A percentile compares a stretch with the other conserved stretches of the same genome.
Conservation (phyloP, 306 rosid species). For the Luffa acutangula region DNA sequence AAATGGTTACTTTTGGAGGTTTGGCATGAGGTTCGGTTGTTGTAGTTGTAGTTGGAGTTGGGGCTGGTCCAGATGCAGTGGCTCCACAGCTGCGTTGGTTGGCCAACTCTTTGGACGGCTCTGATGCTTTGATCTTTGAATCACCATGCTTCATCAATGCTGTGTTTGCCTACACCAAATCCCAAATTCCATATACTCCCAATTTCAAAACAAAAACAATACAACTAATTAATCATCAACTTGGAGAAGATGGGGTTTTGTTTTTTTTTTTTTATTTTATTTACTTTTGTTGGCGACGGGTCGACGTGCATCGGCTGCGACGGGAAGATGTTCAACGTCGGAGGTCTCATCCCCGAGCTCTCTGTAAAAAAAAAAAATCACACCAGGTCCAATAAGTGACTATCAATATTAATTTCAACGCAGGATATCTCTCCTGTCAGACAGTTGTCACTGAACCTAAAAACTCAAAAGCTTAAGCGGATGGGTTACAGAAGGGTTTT, state of each 20-base stretch:
- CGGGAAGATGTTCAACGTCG: constrained; percentile 93
- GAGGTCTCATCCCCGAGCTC: constrained; percentile 71
- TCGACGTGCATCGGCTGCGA: constrained; percentile 90
- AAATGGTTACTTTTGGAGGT: constrained; percentile 1
- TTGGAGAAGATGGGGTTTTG: background rate
- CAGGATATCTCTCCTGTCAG: background rate
- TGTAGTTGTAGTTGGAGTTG: background rate
- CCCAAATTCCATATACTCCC: background rate
- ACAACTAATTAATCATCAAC: background rate
- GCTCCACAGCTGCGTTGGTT: constrained; percentile 34
- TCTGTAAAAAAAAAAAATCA: background rate
- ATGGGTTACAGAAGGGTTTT: background rate
- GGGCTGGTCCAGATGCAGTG: constrained; percentile 3
- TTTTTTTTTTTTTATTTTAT: background rate
- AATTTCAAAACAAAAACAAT: background rate
- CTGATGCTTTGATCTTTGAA: constrained; percentile 41
- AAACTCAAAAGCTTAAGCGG: background rate
- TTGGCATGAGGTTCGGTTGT: constrained; percentile 3
- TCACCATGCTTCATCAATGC: constrained; percentile 43
- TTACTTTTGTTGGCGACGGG: constrained; percentile 64
- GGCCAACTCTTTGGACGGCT: constrained; percentile 57
- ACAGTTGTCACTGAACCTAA: background rate
- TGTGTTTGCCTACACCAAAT: constrained; percentile 24
- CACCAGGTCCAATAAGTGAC: too few relatives aligned
- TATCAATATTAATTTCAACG: too few relatives aligned